Evolutionary conservation across 129 eudicot species (phyloP).

Genomic region (Glebionis coronaria): DNA sequence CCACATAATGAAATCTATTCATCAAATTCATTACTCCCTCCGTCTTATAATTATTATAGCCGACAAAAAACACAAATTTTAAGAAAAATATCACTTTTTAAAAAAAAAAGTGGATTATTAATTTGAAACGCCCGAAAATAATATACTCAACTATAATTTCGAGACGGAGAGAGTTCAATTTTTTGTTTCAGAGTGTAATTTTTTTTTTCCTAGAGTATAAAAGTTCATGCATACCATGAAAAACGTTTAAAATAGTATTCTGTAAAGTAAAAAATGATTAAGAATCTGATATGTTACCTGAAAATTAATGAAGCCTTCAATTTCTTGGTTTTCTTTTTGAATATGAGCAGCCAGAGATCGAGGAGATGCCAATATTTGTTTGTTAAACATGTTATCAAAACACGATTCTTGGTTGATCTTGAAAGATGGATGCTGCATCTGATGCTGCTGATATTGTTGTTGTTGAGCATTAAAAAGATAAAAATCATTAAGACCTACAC

Average conservation of each 20-base stretch:
- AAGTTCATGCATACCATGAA: background rate
- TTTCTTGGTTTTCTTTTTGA: constrained; percentile 60
- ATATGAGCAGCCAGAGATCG: constrained; percentile 34
- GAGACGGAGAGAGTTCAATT: too few relatives aligned
- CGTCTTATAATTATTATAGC: too few relatives aligned
- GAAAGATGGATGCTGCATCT: constrained; percentile 18
- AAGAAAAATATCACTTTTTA: too few relatives aligned
- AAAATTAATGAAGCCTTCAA: constrained; percentile 49
- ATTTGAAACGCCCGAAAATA: too few relatives aligned
- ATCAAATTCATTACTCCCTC: too few relatives aligned
- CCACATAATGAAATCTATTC: too few relatives aligned
- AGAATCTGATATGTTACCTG: constrained; percentile 49
- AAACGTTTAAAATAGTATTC: background rate
- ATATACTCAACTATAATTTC: too few relatives aligned
- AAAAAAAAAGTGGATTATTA: too few relatives aligned
- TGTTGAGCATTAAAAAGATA: constrained; percentile 46
- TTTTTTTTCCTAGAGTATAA: background rate
- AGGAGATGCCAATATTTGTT: constrained; percentile 27
- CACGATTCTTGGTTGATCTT: constrained; percentile 24
- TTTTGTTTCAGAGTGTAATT: too few relatives aligned
- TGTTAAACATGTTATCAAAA: constrained; percentile 7
- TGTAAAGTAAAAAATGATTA: background rate
- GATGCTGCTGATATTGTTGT: constrained; percentile 31
- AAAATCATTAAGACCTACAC: constrained; percentile 43
- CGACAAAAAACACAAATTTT: too few relatives aligned